These are phyloP conservation scores for Ocimum tenuiflorum DNA, from an alignment of 257 asterid species.

Conservation along the genomic window DNA sequence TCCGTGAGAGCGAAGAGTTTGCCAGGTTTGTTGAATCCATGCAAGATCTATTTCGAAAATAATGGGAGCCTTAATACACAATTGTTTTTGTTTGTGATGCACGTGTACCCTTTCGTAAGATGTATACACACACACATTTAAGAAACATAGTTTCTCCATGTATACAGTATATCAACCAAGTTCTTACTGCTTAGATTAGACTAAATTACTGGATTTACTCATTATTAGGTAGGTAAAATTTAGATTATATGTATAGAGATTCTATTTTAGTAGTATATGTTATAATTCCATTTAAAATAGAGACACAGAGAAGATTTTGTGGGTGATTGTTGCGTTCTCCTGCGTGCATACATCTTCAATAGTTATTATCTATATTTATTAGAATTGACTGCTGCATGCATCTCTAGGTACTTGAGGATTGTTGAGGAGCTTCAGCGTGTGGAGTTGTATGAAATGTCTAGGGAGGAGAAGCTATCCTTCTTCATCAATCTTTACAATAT, in stretches of 20 bases:
- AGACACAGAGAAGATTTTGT: neutral
- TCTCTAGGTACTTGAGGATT: conserved; percentile 67
- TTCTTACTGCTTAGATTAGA: neutral
- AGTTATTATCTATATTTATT: neutral
- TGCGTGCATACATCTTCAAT: neutral
- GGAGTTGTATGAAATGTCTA: conserved; percentile 47
- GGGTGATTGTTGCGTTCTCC: neutral
- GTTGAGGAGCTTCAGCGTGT: conserved; percentile 89
- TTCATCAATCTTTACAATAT: conserved; percentile 65
- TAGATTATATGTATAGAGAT: neutral
- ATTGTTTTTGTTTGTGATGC: too few relatives aligned
- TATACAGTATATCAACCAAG: neutral
- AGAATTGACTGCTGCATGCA: neutral
- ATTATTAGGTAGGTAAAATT: neutral
- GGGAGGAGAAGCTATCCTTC: conserved; percentile 86
- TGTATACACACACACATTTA: too few relatives aligned
- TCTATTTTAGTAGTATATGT: neutral
- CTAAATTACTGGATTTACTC: neutral
- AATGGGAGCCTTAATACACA: neutral
- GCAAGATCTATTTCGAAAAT: neutral
- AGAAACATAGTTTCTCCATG: neutral
- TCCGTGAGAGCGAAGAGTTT: conserved; percentile 90
- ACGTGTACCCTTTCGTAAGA: too few relatives aligned
- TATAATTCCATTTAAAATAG: neutral
- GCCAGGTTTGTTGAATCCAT: conserved; percentile 49